Conservation (phyloP, 1,284 basidiomycete species). For the Moesziomyces sp. region DNA sequence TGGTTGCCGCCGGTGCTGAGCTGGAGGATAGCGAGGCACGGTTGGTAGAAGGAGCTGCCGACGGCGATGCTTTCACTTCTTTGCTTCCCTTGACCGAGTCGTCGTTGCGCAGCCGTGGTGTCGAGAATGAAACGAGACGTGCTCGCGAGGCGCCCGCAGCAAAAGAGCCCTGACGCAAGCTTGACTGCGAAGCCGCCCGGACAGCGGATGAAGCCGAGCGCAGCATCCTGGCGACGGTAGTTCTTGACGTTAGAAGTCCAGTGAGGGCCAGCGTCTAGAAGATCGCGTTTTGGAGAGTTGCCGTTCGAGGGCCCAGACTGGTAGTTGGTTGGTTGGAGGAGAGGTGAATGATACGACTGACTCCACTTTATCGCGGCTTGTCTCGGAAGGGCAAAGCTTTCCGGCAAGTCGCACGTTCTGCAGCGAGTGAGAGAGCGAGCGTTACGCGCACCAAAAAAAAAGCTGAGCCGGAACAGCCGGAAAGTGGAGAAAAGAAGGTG, state of each 20-base stretch:
- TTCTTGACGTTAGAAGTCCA: background rate
- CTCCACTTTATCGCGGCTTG: too few species aligned
- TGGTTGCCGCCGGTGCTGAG: slow-evolving; percentile 4
- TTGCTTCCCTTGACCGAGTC: slow-evolving; percentile 4
- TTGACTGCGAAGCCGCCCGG: slow-evolving; percentile 10
- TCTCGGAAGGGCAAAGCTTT: too few species aligned
- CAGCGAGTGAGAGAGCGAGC: too few species aligned
- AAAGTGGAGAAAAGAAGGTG: too few species aligned
- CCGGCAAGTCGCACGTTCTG: background rate
- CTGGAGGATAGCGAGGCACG: slow-evolving; percentile 1
- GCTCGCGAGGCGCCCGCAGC: background rate
- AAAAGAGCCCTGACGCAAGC: background rate
- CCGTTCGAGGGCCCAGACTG: too few species aligned
- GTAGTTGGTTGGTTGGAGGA: too few species aligned
- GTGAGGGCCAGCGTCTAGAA: too few species aligned
- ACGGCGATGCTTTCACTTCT: background rate
- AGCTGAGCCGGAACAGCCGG: background rate
- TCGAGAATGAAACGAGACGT: slow-evolving; percentile 14
- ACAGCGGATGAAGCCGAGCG: slow-evolving; percentile 18
- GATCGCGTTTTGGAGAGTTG: too few species aligned
- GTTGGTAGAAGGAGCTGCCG: slow-evolving; percentile 6
- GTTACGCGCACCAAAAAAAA: too few species aligned
- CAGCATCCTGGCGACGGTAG: slow-evolving; percentile 24
- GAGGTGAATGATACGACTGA: too few species aligned
- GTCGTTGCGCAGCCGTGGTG: slow-evolving; percentile 17